These are phyloP conservation scores for Penicillium digitatum DNA, from an alignment of 2,329 filamentous ascomycete genomes.

Conservation along the genomic window DNA sequence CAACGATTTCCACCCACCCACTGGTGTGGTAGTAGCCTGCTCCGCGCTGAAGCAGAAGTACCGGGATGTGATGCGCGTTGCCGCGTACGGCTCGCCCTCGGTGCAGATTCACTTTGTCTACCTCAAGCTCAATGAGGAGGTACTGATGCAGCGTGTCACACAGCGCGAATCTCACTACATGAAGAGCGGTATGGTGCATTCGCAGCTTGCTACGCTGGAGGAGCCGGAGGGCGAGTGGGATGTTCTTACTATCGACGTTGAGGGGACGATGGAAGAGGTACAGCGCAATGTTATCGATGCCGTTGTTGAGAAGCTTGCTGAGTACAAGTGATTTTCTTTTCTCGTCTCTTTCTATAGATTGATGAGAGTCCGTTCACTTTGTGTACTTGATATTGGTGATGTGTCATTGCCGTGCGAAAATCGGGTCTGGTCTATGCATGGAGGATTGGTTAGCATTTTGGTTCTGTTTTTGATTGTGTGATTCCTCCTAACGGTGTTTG, in stretches of 20 bases:
- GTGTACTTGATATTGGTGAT: not conserved
- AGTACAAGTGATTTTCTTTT: constrained; percentile 28
- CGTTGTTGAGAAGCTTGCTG: constrained; percentile 54
- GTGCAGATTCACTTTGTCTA: constrained; percentile 91
- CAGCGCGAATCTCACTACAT: constrained; percentile 84
- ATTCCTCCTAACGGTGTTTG: constrained; percentile 6
- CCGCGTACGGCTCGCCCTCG: constrained; percentile 67
- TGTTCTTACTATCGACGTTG: constrained; percentile 65
- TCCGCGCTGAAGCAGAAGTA: constrained; percentile 96
- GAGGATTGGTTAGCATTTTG: constrained; percentile 9
- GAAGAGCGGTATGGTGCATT: constrained; percentile 91
- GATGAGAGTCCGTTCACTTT: not conserved
- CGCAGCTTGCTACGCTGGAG: constrained; percentile 86
- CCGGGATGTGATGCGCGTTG: constrained; percentile 82
- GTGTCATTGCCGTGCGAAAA: constrained; percentile 6
- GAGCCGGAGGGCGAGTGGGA: constrained; percentile 71
- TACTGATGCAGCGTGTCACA: constrained; percentile 71
- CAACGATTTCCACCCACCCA: constrained; percentile 49
- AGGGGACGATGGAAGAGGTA: constrained; percentile 53
- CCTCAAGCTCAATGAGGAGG: constrained; percentile 70
- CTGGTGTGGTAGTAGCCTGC: constrained; percentile 90
- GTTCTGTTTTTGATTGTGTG: not conserved
- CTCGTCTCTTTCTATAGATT: not conserved
- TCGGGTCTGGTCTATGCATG: constrained; percentile 8
- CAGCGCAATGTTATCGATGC: constrained; percentile 56